These are phyloP conservation scores for Botryosphaeria dothidea DNA, from an alignment of 2,329 filamentous ascomycete genomes.

Conservation along the genomic window DNA sequence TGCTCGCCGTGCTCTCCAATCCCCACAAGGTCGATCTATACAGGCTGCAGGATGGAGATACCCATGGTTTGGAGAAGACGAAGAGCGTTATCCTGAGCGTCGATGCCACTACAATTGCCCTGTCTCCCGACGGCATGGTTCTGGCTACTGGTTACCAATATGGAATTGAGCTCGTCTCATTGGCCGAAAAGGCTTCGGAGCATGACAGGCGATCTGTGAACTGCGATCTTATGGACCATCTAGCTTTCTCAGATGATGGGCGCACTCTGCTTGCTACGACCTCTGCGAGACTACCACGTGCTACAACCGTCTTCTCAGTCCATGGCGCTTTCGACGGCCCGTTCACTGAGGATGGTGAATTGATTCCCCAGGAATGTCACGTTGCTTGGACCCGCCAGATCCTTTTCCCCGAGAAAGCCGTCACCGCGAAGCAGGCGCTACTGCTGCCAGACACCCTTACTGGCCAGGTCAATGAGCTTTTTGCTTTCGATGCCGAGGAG, in stretches of 20 bases:
- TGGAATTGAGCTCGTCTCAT: slow-evolving; percentile 82
- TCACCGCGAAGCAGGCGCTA: slow-evolving; percentile 40
- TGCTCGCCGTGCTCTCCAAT: slow-evolving; percentile 77
- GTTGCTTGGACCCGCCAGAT: slow-evolving; percentile 41
- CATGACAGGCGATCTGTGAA: slow-evolving; percentile 37
- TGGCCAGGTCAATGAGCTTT: slow-evolving; percentile 41
- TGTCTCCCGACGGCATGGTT: slow-evolving; percentile 80
- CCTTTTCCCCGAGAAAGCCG: slow-evolving; percentile 42
- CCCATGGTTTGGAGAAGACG: slow-evolving; percentile 63
- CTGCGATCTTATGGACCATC: slow-evolving; percentile 36
- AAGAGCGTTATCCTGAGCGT: slow-evolving; percentile 77
- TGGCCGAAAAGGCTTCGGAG: slow-evolving; percentile 60
- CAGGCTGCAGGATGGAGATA: slow-evolving; percentile 54
- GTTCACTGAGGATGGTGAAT: slow-evolving; percentile 41
- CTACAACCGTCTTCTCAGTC: slow-evolving; percentile 40
- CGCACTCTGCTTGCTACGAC: slow-evolving; percentile 41
- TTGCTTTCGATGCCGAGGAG: slow-evolving; percentile 43
- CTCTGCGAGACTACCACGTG: slow-evolving; percentile 36
- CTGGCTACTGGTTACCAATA: slow-evolving; percentile 83
- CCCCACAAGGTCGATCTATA: slow-evolving; percentile 89
- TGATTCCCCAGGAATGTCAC: slow-evolving; percentile 37
- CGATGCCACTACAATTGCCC: slow-evolving; percentile 72
- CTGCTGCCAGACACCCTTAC: slow-evolving; percentile 40
- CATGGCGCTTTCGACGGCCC: slow-evolving; percentile 41
- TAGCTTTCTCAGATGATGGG: slow-evolving; percentile 43